A percentile compares a stretch with the other conserved stretches of the same genome.
Evolutionary conservation across 164 flowering plant genomes (phyloP).

Genomic region (Echeveria elegans): DNA sequence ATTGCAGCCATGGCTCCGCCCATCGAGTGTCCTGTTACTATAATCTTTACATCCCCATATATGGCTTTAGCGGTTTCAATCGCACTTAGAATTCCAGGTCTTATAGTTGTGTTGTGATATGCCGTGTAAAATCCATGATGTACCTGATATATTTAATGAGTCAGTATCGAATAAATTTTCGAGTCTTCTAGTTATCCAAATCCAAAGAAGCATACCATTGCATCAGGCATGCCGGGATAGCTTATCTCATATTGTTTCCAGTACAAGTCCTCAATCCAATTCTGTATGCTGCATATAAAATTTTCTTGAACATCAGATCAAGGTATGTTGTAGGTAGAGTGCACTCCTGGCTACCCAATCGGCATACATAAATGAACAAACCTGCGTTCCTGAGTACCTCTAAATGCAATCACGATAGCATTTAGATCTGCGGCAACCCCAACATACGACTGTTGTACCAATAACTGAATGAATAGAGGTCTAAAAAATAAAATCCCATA

Average conservation of each 20-base stretch:
- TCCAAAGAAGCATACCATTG: slow-evolving; percentile 44
- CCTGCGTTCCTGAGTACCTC: slow-evolving; percentile 97
- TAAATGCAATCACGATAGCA: slow-evolving; percentile 81
- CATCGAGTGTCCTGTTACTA: slow-evolving; percentile 98
- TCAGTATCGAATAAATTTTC: background rate
- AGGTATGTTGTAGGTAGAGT: background rate
- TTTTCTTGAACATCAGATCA: background rate
- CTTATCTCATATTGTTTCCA: slow-evolving; percentile 92
- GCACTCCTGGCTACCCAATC: background rate
- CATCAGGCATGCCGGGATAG: slow-evolving; percentile 86
- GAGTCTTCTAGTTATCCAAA: background rate
- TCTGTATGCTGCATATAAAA: slow-evolving; percentile 61
- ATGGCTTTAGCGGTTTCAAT: slow-evolving; percentile 51
- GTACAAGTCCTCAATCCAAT: slow-evolving; percentile 85
- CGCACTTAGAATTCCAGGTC: slow-evolving; percentile 59
- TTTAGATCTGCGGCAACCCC: slow-evolving; percentile 79
- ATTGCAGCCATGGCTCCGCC: slow-evolving; percentile 98
- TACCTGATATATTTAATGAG: slow-evolving; percentile 43
- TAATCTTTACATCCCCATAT: slow-evolving; percentile 57
- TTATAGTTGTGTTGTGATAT: slow-evolving; percentile 83
- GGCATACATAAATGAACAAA: slow-evolving; percentile 12
- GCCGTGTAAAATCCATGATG: slow-evolving; percentile 92
- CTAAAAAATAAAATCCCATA: background rate
- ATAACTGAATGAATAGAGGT: background rate
- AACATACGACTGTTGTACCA: slow-evolving; percentile 62